Conservation (phyloP, 345 rosid genomes). For the Salix caprea region DNA sequence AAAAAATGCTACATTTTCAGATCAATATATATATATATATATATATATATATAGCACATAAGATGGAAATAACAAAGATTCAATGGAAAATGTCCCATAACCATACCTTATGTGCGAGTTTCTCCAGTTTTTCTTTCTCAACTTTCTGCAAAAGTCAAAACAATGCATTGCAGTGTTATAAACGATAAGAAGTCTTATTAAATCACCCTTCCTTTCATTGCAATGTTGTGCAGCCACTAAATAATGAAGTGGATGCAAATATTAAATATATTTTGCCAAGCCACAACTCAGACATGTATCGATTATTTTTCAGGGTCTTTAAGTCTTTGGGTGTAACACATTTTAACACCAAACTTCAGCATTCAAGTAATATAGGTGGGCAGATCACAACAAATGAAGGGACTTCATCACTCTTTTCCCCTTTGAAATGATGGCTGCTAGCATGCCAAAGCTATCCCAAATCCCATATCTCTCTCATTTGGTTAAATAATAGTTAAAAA, state of each 20-base stretch:
- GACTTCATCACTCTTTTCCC: no score
- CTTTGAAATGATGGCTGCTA: no score
- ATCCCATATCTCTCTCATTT: neutral
- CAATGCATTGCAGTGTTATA: neutral
- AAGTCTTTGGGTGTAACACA: neutral
- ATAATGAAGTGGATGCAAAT: neutral
- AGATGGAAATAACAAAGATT: neutral
- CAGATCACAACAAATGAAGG: no score
- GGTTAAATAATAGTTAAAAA: neutral
- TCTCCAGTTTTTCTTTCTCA: conserved; percentile 87
- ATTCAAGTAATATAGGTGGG: no score
- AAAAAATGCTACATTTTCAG: no score
- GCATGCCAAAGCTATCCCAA: neutral
- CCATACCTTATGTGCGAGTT: conserved; percentile 80
- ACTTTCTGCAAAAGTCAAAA: conserved; percentile 56
- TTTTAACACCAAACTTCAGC: neutral
- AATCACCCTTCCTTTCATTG: neutral
- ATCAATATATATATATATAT: no score
- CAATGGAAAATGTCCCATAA: neutral
- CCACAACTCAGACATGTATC: neutral
- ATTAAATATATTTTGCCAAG: neutral
- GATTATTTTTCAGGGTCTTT: neutral
- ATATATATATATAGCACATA: neutral
- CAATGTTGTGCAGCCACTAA: neutral
- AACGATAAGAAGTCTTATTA: neutral